Conservation (phyloP, 495 filamentous ascomycete species). For the Paragyromitra xinjiangensis region DNA sequence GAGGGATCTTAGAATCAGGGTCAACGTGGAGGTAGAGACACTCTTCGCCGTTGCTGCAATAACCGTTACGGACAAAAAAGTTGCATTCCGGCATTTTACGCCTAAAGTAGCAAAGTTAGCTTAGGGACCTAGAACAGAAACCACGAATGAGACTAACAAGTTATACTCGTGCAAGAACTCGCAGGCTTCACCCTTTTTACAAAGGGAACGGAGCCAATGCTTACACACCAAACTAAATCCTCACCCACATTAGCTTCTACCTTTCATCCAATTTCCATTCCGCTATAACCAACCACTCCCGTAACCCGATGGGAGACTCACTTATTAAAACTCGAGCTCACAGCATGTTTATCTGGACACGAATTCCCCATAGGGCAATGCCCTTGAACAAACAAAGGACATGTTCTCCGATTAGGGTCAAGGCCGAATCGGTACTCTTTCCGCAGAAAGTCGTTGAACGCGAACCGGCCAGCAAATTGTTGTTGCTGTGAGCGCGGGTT, state of each 20-base stretch:
- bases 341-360: slow-evolving; percentile 56
- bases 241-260: slow-evolving; percentile 31
- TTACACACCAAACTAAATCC: slow-evolving; percentile 80
- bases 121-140: background rate
- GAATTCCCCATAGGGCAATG: slow-evolving; percentile 57
- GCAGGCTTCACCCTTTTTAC: slow-evolving; percentile 94
- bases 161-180: slow-evolving; percentile 99
- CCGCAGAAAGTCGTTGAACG: slow-evolving; percentile 57
- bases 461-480: slow-evolving; percentile 51
- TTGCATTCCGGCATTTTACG: slow-evolving; percentile 98
- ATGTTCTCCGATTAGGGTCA: slow-evolving; percentile 56
- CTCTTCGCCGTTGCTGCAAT: slow-evolving; percentile 95
- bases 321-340: slow-evolving; percentile 55
- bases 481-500: slow-evolving; percentile 47
- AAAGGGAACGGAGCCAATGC: slow-evolving; percentile 96
- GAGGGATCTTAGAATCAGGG: slow-evolving; percentile 77
- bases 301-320: slow-evolving; percentile 9
- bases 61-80: slow-evolving; percentile 85
- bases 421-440: slow-evolving; percentile 58
- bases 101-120: slow-evolving; percentile 37
- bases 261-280: background rate
- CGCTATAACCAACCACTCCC: background rate
- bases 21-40: slow-evolving; percentile 96
- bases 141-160: slow-evolving; percentile 61
- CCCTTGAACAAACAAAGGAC: slow-evolving; percentile 57